Evolutionary conservation across 306 rosid species (phyloP).

Genomic region (Chamaecrista fasciculata): DNA sequence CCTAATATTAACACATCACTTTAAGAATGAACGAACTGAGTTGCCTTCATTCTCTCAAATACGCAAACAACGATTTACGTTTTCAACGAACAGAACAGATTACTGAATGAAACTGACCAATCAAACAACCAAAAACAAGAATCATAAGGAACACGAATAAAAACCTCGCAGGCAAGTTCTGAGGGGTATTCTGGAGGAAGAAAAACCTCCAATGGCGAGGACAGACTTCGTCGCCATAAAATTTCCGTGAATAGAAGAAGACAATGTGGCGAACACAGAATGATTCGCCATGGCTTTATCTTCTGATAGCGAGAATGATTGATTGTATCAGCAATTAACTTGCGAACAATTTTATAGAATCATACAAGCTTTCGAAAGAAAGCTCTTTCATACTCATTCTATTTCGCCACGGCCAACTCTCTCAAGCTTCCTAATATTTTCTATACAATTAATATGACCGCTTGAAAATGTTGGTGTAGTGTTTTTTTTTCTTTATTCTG

Average conservation of each 20-base stretch:
- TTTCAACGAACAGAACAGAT: slow-evolving; percentile 3
- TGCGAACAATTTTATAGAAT: no score
- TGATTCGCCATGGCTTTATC: slow-evolving; percentile 54
- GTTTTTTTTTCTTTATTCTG: no score
- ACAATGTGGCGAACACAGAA: slow-evolving; percentile 36
- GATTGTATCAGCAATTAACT: no score
- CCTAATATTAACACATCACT: no score
- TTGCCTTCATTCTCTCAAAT: not conserved
- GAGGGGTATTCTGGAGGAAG: slow-evolving; percentile 36
- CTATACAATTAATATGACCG: no score
- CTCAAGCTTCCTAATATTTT: no score
- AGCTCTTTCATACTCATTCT: no score
- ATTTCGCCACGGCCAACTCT: no score
- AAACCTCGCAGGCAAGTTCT: slow-evolving; percentile 60
- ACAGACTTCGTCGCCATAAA: slow-evolving; percentile 50
- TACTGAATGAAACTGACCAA: not conserved
- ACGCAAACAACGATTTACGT: slow-evolving; percentile 3
- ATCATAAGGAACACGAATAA: not conserved
- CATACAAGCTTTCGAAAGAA: no score
- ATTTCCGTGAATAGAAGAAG: slow-evolving; percentile 48
- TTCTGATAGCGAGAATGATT: not conserved
- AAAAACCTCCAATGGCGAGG: slow-evolving; percentile 30
- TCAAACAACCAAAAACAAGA: not conserved
- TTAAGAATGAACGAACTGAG: no score
- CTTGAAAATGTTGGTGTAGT: no score